These are phyloP conservation scores for Plasmodium vinckei DNA, from an alignment of 169 alveolate genomes.

Conservation along the genomic window DNA sequence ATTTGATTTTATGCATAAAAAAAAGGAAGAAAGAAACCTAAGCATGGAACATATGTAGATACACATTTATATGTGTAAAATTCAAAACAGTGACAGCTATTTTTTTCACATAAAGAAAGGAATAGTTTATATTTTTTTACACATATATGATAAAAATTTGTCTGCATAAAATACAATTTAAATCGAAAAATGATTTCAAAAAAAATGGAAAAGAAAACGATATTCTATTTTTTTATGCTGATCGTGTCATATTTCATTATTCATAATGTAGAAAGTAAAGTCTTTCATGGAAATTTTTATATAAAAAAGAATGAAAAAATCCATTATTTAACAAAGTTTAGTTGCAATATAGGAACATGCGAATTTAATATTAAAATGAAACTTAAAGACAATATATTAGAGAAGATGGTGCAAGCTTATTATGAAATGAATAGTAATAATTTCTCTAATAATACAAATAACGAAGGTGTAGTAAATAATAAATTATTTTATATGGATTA, in stretches of 20 bases:
- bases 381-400: constrained; percentile 54
- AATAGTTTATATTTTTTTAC: background rate
- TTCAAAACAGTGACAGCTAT: too few relatives aligned
- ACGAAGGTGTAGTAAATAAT: background rate
- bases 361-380: constrained; percentile 64
- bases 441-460: background rate
- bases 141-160: background rate
- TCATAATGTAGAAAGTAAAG: constrained; percentile 31
- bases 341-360: constrained; percentile 72
- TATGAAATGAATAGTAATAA: constrained; percentile 21
- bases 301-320: constrained; percentile 60
- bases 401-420: constrained; percentile 27
- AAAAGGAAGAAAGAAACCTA: background rate
- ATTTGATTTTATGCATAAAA: background rate
- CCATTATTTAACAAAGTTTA: constrained; percentile 67
- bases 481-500: constrained; percentile 64
- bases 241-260: constrained; percentile 10
- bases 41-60: background rate
- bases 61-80: background rate
- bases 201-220: constrained; percentile 23
- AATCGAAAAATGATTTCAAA: background rate
- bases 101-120: too few relatives aligned
- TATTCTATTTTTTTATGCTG: constrained; percentile 21
- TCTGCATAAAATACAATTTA: background rate
- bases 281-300: constrained; percentile 58